Conservation (phyloP, 1,284 basidiomycete genomes). For the Singerocomus inundabilis region DNA sequence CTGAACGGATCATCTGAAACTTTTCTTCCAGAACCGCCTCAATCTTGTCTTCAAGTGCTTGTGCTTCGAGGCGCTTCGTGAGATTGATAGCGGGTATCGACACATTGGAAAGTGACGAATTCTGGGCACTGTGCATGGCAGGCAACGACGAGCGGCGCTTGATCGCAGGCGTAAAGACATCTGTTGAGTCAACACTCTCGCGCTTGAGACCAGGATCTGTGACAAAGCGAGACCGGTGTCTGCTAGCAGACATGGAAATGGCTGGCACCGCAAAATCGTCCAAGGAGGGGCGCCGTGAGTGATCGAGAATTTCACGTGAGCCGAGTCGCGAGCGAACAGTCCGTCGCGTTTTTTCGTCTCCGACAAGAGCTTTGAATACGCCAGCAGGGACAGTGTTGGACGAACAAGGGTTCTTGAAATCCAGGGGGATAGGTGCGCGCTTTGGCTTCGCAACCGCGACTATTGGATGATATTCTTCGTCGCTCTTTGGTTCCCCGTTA, state of each 20-base stretch:
- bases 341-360: conserved; percentile 63
- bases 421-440: conserved; percentile 74
- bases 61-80: conserved; percentile 54
- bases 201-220: conserved; percentile 48
- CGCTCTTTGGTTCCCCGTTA: conserved; percentile 27
- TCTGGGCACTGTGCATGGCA: conserved; percentile 44
- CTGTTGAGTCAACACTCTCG: conserved; percentile 35
- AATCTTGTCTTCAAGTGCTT: conserved; percentile 57
- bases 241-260: conserved; percentile 56
- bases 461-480: conserved; percentile 32
- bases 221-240: conserved; percentile 50
- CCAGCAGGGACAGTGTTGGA: conserved; percentile 79
- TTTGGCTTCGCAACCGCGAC: conserved; percentile 47
- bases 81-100: conserved; percentile 52
- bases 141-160: conserved; percentile 63
- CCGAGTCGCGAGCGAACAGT: conserved; percentile 70
- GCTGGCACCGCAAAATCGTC: conserved; percentile 69
- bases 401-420: conserved; percentile 73
- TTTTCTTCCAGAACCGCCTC: conserved; percentile 65
- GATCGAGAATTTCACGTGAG: conserved; percentile 63
- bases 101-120: conserved; percentile 41
- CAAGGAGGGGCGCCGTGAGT: conserved; percentile 63
- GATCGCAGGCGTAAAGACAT: conserved; percentile 49
- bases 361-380: conserved; percentile 73
- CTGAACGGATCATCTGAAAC: conserved; percentile 50